Conservation (phyloP, 805 yeast genomes). For the Lipomyces sp. region DNA sequence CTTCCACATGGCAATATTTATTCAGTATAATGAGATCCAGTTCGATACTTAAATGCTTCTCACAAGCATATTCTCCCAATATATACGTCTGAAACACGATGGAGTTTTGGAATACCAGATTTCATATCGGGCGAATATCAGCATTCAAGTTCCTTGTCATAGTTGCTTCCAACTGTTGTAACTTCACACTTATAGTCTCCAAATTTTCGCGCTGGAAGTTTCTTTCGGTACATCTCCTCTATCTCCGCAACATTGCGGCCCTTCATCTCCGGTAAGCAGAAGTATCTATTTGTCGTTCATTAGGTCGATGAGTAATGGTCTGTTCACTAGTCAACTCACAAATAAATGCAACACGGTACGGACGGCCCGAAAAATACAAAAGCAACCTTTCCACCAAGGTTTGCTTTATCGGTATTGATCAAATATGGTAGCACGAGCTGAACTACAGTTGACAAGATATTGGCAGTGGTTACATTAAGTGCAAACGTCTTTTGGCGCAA, state of each 20-base stretch:
- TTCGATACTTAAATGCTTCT: no score
- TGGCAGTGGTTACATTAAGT: constrained; percentile 45
- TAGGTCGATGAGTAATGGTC: background rate
- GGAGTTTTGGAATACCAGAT: no score
- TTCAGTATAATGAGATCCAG: no score
- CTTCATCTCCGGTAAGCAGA: constrained; percentile 13
- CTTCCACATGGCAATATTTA: no score
- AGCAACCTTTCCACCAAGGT: constrained; percentile 55
- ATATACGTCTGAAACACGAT: no score
- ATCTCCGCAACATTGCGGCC: constrained; percentile 10
- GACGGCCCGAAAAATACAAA: constrained; percentile 38
- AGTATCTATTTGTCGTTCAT: constrained; percentile 40
- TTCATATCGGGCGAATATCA: no score
- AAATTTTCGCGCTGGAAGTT: constrained; percentile 13
- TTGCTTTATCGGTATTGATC: constrained; percentile 52
- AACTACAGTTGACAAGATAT: constrained; percentile 46
- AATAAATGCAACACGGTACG: constrained; percentile 35
- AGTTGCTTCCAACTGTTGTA: background rate
- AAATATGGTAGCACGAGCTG: constrained; percentile 54
- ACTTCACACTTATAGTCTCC: constrained; percentile 9
- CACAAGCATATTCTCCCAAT: no score
- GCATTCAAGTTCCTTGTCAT: background rate
- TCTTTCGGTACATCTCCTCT: constrained; percentile 25
- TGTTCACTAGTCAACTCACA: background rate
- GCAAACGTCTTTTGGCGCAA: constrained; percentile 52